phyloP scores from a whole-genome alignment of 2,329 filamentous ascomycete species.

The Dendrostoma leiphaemia region DNA sequence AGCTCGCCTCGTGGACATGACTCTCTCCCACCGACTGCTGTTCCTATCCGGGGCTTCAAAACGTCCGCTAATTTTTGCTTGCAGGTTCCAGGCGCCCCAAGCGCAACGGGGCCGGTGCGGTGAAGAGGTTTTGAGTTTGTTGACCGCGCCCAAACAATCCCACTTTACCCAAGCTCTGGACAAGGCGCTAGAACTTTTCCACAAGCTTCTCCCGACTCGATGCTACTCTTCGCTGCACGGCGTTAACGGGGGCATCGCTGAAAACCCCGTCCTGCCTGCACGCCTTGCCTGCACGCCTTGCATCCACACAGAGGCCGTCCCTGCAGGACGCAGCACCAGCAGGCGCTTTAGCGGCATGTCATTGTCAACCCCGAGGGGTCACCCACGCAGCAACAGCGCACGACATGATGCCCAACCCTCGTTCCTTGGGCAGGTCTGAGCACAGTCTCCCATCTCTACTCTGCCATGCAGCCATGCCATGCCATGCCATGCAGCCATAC shows the following conservation, averaged over 20 bases:
- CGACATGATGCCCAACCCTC: conserved; percentile 13
- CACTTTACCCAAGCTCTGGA: background rate
- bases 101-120: no score
- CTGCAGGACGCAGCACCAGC: conserved; percentile 16
- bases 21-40: no score
- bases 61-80: no score
- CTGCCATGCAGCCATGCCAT: no score
- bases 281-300: conserved; percentile 14
- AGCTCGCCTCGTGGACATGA: no score
- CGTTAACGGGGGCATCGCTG: conserved; percentile 6
- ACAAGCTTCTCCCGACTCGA: conserved; percentile 8
- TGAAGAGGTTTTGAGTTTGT: background rate
- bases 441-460: conserved; percentile 6
- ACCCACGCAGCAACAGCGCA: background rate
- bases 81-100: no score
- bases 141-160: background rate
- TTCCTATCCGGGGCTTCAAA: no score
- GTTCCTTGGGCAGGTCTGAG: conserved; percentile 3
- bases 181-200: conserved; percentile 16
- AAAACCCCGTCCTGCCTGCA: no score
- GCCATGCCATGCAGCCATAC: no score
- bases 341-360: conserved; percentile 10
- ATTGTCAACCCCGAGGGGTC: background rate
- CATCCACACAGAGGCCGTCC: conserved; percentile 14
- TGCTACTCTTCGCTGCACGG: conserved; percentile 8